Percentiles rank a stretch among this genome's conserved stretches.
Evolutionary conservation across 495 filamentous ascomycete species (phyloP).

Genomic region (Tuber magnatum): DNA sequence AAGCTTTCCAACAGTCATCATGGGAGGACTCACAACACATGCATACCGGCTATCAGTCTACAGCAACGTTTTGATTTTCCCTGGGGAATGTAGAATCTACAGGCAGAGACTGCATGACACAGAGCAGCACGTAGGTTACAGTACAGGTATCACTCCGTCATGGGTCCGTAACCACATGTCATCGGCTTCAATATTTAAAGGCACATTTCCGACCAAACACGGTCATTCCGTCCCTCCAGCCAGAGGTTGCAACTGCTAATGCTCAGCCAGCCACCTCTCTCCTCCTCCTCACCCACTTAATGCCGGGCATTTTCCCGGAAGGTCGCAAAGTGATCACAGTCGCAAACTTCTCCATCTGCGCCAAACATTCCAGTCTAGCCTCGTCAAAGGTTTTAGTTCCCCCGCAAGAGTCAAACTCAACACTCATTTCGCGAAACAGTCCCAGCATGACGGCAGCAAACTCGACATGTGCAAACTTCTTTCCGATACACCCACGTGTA

Average conservation of each 20-base stretch:
- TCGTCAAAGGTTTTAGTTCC: neutral
- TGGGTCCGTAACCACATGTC: neutral
- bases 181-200: neutral
- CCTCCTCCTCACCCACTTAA: neutral
- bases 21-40: no score
- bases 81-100: neutral
- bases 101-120: neutral
- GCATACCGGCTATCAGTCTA: neutral
- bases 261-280: neutral
- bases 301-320: neutral
- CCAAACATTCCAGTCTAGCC: neutral
- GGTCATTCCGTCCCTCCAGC: neutral
- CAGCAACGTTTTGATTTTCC: neutral
- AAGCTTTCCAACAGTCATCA: neutral
- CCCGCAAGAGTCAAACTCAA: conserved; percentile 49
- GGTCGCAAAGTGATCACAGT: neutral
- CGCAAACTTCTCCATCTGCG: neutral
- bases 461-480: conserved; percentile 71
- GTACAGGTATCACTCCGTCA: no score
- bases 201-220: neutral
- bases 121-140: neutral
- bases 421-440: conserved; percentile 57
- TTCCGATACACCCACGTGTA: conserved; percentile 58
- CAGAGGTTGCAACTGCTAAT: neutral
- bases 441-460: conserved; percentile 59